Conservation (phyloP, 352 stramenopile genomes). For the Phytopythium cucurbitacearum region DNA sequence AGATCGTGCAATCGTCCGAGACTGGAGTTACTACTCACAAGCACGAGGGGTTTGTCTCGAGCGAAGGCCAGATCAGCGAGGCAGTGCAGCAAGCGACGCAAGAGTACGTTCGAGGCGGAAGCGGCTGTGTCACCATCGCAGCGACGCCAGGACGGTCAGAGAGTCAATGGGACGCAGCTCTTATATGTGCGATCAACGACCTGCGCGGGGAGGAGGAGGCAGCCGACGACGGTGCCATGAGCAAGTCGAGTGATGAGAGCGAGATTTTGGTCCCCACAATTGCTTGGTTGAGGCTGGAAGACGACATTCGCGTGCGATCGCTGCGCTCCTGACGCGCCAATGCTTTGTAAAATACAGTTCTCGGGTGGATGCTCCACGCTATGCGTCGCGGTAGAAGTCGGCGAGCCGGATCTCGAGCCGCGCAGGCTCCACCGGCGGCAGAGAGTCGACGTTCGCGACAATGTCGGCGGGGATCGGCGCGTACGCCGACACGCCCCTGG, state of each 20-base stretch:
- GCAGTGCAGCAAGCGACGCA: constrained; percentile 9
- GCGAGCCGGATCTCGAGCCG: constrained; percentile 47
- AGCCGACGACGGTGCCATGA: too few relatives aligned
- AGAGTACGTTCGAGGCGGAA: constrained; percentile 1
- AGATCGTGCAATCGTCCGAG: constrained; percentile 22
- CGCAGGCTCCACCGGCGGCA: constrained; percentile 37
- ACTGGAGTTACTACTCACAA: constrained; percentile 10
- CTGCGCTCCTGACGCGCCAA: too few relatives aligned
- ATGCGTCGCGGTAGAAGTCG: constrained; percentile 43
- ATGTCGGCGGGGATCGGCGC: constrained; percentile 32
- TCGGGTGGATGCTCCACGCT: not conserved
- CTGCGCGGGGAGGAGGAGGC: too few relatives aligned
- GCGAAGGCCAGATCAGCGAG: constrained; percentile 4
- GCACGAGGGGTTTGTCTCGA: constrained; percentile 3
- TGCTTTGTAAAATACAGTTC: too few relatives aligned
- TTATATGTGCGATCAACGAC: too few relatives aligned
- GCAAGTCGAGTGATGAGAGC: too few relatives aligned
- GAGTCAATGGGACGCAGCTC: too few relatives aligned
- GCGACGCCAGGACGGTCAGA: too few relatives aligned
- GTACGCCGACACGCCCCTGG: constrained; percentile 33
- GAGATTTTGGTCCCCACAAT: not conserved
- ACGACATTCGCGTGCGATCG: constrained; percentile 2
- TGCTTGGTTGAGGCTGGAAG: not conserved
- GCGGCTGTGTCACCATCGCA: not conserved
- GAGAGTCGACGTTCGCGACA: constrained; percentile 19